These are phyloP conservation scores for Daldinia childiae DNA, from an alignment of 495 filamentous ascomycete genomes.

Conservation along the genomic window DNA sequence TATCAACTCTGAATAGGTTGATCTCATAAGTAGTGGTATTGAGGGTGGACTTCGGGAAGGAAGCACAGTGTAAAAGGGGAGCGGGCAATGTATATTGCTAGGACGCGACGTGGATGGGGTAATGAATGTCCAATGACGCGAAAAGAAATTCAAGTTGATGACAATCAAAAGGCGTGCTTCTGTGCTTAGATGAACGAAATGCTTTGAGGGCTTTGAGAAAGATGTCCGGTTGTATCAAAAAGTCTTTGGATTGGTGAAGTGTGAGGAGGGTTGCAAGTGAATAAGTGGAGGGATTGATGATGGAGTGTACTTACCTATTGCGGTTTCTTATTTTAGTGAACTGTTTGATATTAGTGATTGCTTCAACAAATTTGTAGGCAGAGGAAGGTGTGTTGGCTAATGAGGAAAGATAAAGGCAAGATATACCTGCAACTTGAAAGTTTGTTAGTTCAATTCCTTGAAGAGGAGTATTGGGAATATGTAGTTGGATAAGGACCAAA, in stretches of 20 bases:
- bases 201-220: neutral
- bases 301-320: neutral
- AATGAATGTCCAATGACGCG: neutral
- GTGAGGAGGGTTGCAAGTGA: neutral
- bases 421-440: neutral
- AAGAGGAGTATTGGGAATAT: neutral
- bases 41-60: neutral
- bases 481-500: no score
- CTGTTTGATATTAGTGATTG: neutral
- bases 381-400: neutral
- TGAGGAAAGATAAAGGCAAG: neutral
- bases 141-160: neutral
- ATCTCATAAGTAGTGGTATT: neutral
- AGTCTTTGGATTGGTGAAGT: neutral
- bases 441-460: neutral
- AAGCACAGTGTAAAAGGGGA: neutral
- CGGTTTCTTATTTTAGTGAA: neutral
- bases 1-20: neutral
- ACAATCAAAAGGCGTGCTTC: neutral
- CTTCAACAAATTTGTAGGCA: neutral
- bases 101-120: neutral
- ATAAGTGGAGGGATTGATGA: neutral
- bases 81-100: neutral
- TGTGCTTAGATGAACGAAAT: neutral
- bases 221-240: neutral